Percentiles rank a stretch among this genome's conserved stretches.
phyloP scores from a whole-genome alignment of 1,284 basidiomycete species.

The Flammula alnicola region DNA sequence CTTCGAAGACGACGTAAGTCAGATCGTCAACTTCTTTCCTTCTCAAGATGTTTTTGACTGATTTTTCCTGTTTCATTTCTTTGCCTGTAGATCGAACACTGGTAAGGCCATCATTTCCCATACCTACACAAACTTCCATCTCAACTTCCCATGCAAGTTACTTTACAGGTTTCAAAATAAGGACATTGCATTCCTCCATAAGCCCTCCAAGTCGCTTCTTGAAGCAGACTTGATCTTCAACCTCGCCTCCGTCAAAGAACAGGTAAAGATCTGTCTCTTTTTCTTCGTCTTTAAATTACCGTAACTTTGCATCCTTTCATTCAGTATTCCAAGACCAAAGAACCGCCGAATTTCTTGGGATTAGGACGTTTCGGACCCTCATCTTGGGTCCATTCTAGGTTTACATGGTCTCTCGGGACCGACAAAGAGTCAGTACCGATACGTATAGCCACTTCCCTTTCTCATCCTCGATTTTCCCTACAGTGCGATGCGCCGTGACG shows the following conservation, averaged over 20 bases:
- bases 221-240: conserved; percentile 93
- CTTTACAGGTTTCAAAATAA: conserved; percentile 86
- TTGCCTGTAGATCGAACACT: conserved; percentile 64
- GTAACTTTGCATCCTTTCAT: not conserved
- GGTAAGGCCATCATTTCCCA: conserved; percentile 42
- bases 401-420: conserved; percentile 53
- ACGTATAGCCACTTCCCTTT: not conserved
- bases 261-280: conserved; percentile 50
- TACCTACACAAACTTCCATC: not conserved
- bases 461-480: not conserved
- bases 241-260: conserved; percentile 68
- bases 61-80: conserved; percentile 10
- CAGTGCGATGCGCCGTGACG: conserved; percentile 78
- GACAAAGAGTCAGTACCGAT: conserved; percentile 74
- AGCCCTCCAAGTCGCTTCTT: conserved; percentile 78
- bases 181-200: conserved; percentile 90
- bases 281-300: not conserved
- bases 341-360: conserved; percentile 51
- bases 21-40: conserved; percentile 3
- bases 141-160: conserved; percentile 50
- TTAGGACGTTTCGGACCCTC: conserved; percentile 59
- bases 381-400: conserved; percentile 60
- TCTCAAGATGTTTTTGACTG: conserved; percentile 5
- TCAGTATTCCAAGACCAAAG: conserved; percentile 35
- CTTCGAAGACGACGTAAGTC: conserved; percentile 78